Evolutionary conservation across 371 early-diverging fungal species (phyloP), one percentile per base, ranked within the genome.

Genomic region (Mucor circinelloides): DNA sequence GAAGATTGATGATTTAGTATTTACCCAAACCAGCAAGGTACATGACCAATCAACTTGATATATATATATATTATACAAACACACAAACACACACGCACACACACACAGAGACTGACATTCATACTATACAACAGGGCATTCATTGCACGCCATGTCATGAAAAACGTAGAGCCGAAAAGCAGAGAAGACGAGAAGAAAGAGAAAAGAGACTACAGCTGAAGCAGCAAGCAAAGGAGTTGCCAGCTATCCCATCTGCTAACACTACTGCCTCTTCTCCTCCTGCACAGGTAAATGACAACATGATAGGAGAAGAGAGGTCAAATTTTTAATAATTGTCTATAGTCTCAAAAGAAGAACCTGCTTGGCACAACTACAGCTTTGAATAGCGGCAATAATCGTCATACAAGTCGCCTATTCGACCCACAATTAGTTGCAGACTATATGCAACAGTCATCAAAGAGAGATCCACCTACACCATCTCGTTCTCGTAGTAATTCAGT

Each of bases 11-110:
- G 92, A 92, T 73, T 79, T 92, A 62, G 88, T 91, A 32, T 93
- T 90, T 80, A 91, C 92, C 63, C 91, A 92, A 79, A 93, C 93
- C 52, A 91, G 88, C 71, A 90, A 86, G 81, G 88, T 86, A 77
- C 38, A 25, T 50, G 23, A 12, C 21, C 50, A 23, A 46, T 46
- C 3, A 28, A 52, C 28, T 46, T 46, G 58, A 25, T 36, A 17
- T 31, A 63, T 54, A 21, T n/a, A n/a, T n/a, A n/a, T n/a, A n/a
- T n/a, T n/a, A n/a, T n/a, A n/a, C n/a, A n/a, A n/a, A n/a, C n/a
- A n/a, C n/a, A n/a, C n/a, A n/a, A n/a, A n/a, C n/a, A n/a, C n/a
- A n/a, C n/a, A n/a, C n/a, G n/a, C n/a, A n/a, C n/a, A n/a, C n/a
- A n/a, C 27, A 9, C 23, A 36, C 25, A n/a, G 10, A 25, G 13